Evolutionary conservation across 2,329 filamentous ascomycete species (phyloP).

Genomic region (Chrysoporthe deuterocubensis): DNA sequence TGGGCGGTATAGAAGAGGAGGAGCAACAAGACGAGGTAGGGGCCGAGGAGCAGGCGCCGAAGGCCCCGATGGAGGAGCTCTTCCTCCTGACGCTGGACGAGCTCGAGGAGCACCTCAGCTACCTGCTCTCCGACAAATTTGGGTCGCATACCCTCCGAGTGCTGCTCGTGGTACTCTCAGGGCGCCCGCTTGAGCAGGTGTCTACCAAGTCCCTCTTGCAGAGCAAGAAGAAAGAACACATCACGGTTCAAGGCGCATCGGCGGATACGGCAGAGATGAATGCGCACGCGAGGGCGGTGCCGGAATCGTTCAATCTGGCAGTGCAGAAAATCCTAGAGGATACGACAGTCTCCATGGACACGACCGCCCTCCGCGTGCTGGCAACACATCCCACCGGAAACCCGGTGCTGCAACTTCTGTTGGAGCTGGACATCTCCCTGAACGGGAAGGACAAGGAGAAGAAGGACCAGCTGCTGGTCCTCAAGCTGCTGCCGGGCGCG

Average conservation of each 20-base stretch:
- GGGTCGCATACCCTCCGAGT: constrained; percentile 91
- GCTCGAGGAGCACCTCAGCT: constrained; percentile 82
- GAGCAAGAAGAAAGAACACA: constrained; percentile 89
- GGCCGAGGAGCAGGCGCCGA: constrained; percentile 50
- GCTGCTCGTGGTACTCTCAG: constrained; percentile 82
- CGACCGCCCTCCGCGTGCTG: constrained; percentile 79
- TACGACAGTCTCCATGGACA: constrained; percentile 74
- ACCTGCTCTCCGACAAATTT: constrained; percentile 83
- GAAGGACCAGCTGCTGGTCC: constrained; percentile 60
- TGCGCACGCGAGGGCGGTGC: constrained; percentile 63
- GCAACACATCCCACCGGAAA: constrained; percentile 91
- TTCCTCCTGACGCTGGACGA: constrained; percentile 85
- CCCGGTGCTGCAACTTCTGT: constrained; percentile 85
- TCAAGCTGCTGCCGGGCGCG: constrained; percentile 79
- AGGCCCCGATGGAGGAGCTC: constrained; percentile 77
- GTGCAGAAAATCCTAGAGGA: constrained; percentile 82
- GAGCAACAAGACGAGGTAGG: constrained; percentile 50
- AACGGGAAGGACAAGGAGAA: constrained; percentile 70
- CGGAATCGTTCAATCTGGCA: constrained; percentile 76
- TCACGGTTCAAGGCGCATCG: constrained; percentile 63
- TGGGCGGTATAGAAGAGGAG: constrained; percentile 51
- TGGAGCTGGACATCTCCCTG: constrained; percentile 82
- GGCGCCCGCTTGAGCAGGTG: constrained; percentile 73
- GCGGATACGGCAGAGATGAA: constrained; percentile 52
- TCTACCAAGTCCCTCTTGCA: constrained; percentile 76